Percentiles rank a stretch among this genome's conserved stretches.
These are phyloP conservation scores for Yamadazyma spencermartinsiae DNA, from an alignment of 1,139 yeast species.

Conservation along the genomic window DNA sequence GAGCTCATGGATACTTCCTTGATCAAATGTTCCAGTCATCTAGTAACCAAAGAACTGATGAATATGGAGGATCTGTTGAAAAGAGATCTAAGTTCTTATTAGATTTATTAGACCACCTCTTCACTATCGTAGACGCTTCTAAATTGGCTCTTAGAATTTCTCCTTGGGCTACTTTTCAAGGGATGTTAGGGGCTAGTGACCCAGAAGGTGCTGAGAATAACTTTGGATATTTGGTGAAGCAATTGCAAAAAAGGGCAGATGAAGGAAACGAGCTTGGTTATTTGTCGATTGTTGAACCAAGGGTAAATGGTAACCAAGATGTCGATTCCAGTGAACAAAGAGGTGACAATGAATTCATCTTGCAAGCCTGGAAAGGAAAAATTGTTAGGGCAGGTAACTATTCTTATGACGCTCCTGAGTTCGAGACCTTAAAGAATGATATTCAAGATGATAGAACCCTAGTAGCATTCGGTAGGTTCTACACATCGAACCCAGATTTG, in stretches of 20 bases:
- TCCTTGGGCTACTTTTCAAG: slow-evolving; percentile 53
- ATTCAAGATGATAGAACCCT: slow-evolving; percentile 39
- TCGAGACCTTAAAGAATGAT: slow-evolving; percentile 22
- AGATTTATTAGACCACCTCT: slow-evolving; percentile 55
- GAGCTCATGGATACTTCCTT: slow-evolving; percentile 67
- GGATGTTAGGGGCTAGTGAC: slow-evolving; percentile 28
- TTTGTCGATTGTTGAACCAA: slow-evolving; percentile 53
- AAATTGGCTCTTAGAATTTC: slow-evolving; percentile 60
- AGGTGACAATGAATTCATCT: slow-evolving; percentile 35
- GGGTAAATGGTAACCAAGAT: slow-evolving; percentile 19
- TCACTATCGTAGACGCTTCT: slow-evolving; percentile 48
- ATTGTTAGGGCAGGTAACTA: slow-evolving; percentile 51
- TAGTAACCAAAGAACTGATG: slow-evolving; percentile 61
- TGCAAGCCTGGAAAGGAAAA: slow-evolving; percentile 48
- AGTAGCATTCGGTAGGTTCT: slow-evolving; percentile 48
- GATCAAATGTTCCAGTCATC: slow-evolving; percentile 54
- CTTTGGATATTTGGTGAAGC: slow-evolving; percentile 34
- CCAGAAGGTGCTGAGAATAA: slow-evolving; percentile 37
- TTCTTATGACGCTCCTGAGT: slow-evolving; percentile 25
- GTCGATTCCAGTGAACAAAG: slow-evolving; percentile 14
- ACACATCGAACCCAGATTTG: slow-evolving; percentile 55
- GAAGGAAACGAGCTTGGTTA: slow-evolving; percentile 46
- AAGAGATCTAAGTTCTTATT: slow-evolving; percentile 60
- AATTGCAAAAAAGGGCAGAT: slow-evolving; percentile 40
- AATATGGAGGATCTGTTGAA: slow-evolving; percentile 65